Conservation (phyloP, 176 grass and related monocot genomes). For the Oryza punctata region DNA sequence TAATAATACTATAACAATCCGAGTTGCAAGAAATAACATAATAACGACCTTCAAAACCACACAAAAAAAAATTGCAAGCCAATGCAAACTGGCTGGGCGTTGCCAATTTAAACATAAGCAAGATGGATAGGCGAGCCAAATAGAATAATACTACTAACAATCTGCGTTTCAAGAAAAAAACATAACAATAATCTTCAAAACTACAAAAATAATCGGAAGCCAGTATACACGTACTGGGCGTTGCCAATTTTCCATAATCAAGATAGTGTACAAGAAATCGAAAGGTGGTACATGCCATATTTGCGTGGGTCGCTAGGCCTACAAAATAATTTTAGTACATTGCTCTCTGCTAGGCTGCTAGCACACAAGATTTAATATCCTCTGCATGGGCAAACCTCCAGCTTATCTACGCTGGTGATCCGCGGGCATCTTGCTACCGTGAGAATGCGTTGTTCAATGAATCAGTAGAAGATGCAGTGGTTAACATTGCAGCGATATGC, state of each 20-base stretch:
- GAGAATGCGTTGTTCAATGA: not conserved
- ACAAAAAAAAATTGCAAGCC: no score
- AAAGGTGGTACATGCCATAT: not conserved
- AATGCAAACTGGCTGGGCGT: no score
- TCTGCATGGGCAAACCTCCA: not conserved
- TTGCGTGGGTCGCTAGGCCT: not conserved
- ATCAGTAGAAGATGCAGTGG: not conserved
- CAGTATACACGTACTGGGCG: no score
- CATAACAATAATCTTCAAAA: no score
- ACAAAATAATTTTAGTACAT: not conserved
- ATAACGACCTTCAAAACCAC: no score
- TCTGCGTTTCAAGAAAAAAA: no score
- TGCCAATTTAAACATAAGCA: no score
- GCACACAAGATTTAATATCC: not conserved
- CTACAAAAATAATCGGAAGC: no score
- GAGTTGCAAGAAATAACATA: no score
- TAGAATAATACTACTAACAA: no score
- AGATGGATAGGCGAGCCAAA: no score
- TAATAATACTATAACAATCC: no score
- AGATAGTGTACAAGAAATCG: not conserved
- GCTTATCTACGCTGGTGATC: not conserved
- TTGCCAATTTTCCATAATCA: not conserved
- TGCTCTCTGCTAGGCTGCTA: not conserved
- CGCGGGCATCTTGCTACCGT: not conserved
- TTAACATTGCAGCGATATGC: not conserved